A percentile compares a stretch with the other conserved stretches of the same genome.
phyloP scores from a whole-genome alignment of 169 alveolate genomes.

The Plasmodium billcollinsi region DNA sequence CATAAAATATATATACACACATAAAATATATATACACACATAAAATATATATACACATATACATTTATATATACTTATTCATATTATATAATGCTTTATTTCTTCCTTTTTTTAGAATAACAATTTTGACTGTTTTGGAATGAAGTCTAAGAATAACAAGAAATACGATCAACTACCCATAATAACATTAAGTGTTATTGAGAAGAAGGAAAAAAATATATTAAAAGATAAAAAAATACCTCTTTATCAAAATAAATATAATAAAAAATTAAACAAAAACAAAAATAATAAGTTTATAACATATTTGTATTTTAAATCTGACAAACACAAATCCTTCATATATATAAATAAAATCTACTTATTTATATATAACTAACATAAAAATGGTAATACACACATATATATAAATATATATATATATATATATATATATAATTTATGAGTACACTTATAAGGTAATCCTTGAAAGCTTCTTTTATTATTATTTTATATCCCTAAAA shows the following conservation, averaged over 20 bases:
- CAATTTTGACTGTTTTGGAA: slow-evolving; percentile 69
- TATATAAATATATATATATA: not conserved
- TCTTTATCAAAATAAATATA: slow-evolving; percentile 59
- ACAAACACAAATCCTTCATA: slow-evolving; percentile 64
- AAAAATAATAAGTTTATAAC: slow-evolving; percentile 64
- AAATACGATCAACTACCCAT: slow-evolving; percentile 57
- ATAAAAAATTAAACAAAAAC: slow-evolving; percentile 46
- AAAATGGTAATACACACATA: not conserved
- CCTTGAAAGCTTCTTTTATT: not conserved
- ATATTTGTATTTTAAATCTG: slow-evolving; percentile 62
- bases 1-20: too few species aligned
- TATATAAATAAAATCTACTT: slow-evolving; percentile 61
- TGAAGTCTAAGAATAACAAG: slow-evolving; percentile 47
- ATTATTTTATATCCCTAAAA: slow-evolving; percentile 5
- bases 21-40: too few species aligned
- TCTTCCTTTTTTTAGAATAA: slow-evolving; percentile 20
- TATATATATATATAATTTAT: too few species aligned
- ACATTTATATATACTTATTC: too few species aligned
- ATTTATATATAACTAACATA: slow-evolving; percentile 31
- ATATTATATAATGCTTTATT: not conserved
- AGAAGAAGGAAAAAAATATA: slow-evolving; percentile 50
- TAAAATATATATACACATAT: too few species aligned
- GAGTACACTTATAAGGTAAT: too few species aligned
- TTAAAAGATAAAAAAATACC: slow-evolving; percentile 72
- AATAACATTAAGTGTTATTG: slow-evolving; percentile 40